phyloP scores from a whole-genome alignment of 495 filamentous ascomycete species.

The Tuber borchii region DNA sequence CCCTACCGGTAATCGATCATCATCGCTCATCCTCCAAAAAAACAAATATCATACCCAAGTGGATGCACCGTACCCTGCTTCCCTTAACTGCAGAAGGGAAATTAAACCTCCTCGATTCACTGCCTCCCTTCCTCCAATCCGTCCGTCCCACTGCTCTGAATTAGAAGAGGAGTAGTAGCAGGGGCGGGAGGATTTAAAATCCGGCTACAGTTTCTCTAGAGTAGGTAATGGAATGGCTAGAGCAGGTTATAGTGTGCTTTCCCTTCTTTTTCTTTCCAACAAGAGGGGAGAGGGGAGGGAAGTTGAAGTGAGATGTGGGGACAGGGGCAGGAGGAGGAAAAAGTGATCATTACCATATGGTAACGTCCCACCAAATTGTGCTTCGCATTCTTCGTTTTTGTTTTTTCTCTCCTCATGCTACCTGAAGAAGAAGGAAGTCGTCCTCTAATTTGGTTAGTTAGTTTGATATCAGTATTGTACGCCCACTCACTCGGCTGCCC shows the following conservation, averaged over 20 bases:
- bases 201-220: background rate
- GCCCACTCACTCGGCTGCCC: background rate
- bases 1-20: background rate
- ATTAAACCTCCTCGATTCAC: background rate
- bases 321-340: background rate
- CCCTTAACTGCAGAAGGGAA: background rate
- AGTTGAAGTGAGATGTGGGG: background rate
- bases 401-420: background rate
- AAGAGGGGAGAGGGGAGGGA: background rate
- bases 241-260: background rate
- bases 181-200: background rate
- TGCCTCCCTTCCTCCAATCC: background rate
- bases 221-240: background rate
- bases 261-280: background rate
- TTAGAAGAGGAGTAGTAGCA: background rate
- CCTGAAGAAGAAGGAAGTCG: background rate
- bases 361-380: background rate
- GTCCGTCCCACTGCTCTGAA: background rate
- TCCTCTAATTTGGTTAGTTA: background rate
- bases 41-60: background rate
- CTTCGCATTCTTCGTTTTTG: background rate
- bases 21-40: background rate
- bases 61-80: background rate
- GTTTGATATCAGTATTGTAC: background rate
- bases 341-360: background rate